These are phyloP conservation scores for Actinomortierella wolfii DNA, from an alignment of 371 early-diverging fungal genomes.

Conservation along the genomic window DNA sequence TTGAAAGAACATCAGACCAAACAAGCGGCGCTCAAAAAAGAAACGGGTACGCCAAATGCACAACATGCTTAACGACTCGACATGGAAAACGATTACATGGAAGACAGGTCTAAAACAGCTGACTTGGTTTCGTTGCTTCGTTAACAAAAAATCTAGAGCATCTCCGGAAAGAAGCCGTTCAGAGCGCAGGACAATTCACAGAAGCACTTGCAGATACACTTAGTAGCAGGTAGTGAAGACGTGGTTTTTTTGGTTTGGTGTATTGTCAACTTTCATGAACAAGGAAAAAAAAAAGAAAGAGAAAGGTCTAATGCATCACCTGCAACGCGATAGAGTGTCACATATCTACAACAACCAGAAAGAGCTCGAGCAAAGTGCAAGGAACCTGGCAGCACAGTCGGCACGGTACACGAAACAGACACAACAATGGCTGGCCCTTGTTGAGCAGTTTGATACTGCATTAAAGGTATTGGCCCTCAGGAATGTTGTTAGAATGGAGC, in stretches of 20 bases:
- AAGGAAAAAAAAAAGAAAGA: not conserved
- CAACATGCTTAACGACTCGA: not conserved
- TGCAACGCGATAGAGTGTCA: conserved; percentile 45
- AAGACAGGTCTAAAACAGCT: too few relatives aligned
- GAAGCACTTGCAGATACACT: conserved; percentile 61
- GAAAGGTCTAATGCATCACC: too few relatives aligned
- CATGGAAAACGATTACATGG: too few relatives aligned
- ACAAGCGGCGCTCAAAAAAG: conserved; percentile 46
- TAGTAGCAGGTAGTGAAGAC: conserved; percentile 53
- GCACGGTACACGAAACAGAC: conserved; percentile 59
- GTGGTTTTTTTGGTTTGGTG: not conserved
- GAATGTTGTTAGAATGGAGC: too few relatives aligned
- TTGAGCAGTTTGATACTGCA: conserved; percentile 63
- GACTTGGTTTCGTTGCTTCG: too few relatives aligned
- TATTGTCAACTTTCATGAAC: not conserved
- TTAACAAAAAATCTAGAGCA: conserved; percentile 48
- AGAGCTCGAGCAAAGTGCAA: conserved; percentile 62
- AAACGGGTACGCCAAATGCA: conserved; percentile 46
- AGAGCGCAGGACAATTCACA: conserved; percentile 54
- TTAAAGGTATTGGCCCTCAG: conserved; percentile 61
- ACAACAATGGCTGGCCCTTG: conserved; percentile 63
- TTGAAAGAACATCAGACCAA: conserved; percentile 54
- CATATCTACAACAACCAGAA: conserved; percentile 63
- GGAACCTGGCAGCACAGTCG: conserved; percentile 53
- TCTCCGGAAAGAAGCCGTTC: conserved; percentile 56